Evolutionary conservation across 83 land plant species (phyloP).

Genomic region (Picea engelmannii): DNA sequence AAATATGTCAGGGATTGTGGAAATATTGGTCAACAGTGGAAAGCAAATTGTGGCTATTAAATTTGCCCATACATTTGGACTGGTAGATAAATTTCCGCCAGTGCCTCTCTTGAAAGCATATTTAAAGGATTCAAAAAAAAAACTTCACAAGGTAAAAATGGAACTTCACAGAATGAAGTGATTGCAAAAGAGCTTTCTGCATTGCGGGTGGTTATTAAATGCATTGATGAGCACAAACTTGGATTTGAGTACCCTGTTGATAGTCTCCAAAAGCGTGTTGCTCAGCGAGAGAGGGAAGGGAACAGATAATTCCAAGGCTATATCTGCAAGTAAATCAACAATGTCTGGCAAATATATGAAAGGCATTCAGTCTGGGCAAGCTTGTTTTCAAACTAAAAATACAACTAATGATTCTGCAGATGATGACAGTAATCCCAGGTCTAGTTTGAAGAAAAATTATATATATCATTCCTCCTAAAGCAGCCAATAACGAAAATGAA

Average conservation of each 20-base stretch:
- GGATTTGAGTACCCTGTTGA: conserved; percentile 52
- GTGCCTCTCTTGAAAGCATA: no score
- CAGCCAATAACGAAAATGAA: no score
- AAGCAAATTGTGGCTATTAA: conserved; percentile 67
- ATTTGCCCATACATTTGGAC: conserved; percentile 54
- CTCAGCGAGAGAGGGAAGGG: conserved; percentile 58
- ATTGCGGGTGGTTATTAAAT: conserved; percentile 49
- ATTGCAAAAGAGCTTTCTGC: conserved; percentile 68
- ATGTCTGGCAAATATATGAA: no score
- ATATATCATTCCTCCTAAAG: no score
- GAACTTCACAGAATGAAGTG: conserved; percentile 50
- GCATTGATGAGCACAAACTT: conserved; percentile 61
- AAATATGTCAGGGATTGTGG: conserved; percentile 48
- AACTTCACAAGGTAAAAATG: conserved; percentile 53
- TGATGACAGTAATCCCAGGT: no score
- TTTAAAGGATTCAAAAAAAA: no score
- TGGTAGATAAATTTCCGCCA: conserved; percentile 48
- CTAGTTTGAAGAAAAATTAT: no score
- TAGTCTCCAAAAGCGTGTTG: conserved; percentile 58
- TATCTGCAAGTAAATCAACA: no score
- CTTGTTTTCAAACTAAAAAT: no score
- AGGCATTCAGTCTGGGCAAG: no score
- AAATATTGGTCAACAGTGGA: conserved; percentile 49
- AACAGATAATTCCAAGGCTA: conserved; percentile 45
- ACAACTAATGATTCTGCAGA: no score